Percentiles rank a stretch among this genome's conserved stretches.
Evolutionary conservation across 1,284 basidiomycete genomes (phyloP).

Genomic region (Boletellus deceptivus): DNA sequence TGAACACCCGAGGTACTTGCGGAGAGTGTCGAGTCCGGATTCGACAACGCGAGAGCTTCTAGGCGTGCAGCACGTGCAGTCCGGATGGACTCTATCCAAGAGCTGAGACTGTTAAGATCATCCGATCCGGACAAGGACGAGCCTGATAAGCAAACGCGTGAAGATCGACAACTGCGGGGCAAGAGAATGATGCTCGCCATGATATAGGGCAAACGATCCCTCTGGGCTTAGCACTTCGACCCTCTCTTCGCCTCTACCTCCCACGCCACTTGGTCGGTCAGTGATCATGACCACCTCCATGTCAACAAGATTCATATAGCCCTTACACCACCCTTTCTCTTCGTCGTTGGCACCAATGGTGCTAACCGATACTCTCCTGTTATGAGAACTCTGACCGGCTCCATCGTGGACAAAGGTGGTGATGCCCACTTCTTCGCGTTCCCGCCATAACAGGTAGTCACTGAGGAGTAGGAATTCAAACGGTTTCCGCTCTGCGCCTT

Average conservation of each 20-base stretch:
- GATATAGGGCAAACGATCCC: constrained; percentile 74
- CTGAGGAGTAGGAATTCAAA: constrained; percentile 79
- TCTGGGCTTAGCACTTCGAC: constrained; percentile 77
- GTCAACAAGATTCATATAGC: constrained; percentile 68
- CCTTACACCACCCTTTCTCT: constrained; percentile 70
- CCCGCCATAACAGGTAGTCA: constrained; percentile 78
- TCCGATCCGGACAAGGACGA: constrained; percentile 1
- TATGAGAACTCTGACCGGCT: constrained; percentile 20
- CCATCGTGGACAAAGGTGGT: constrained; percentile 18
- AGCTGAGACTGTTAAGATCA: constrained; percentile 12
- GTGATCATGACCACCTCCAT: constrained; percentile 63
- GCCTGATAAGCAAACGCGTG: constrained; percentile 1
- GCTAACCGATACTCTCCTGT: constrained; percentile 22
- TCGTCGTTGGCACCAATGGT: constrained; percentile 22
- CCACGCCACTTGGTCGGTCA: constrained; percentile 36
- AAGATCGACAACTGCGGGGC: background rate
- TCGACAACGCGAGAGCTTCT: constrained; percentile 60
- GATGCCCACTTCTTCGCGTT: constrained; percentile 38
- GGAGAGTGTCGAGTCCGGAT: constrained; percentile 76
- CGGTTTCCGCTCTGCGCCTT: constrained; percentile 25
- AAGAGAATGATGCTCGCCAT: constrained; percentile 41
- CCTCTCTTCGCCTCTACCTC: constrained; percentile 39
- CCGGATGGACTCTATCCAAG: constrained; percentile 70
- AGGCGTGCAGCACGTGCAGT: constrained; percentile 71
- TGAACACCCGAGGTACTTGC: constrained; percentile 73